Percentiles rank a stretch among this genome's conserved stretches.
phyloP scores from a whole-genome alignment of 2,329 filamentous ascomycete genomes.

The Xylaria sp. region DNA sequence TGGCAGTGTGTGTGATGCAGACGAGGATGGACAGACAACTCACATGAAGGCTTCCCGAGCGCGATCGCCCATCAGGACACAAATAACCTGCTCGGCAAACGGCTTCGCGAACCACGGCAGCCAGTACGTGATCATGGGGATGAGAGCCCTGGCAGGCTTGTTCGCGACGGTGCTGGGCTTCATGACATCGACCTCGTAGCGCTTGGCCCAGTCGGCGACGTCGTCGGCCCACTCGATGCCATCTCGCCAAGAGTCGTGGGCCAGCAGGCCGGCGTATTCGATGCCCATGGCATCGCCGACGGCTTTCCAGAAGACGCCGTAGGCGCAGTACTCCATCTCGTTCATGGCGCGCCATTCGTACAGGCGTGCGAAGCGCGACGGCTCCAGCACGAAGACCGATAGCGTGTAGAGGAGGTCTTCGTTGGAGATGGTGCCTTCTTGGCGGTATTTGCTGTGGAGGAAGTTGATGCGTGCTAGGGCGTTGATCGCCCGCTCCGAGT shows the following conservation, averaged over 20 bases:
- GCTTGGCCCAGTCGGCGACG: slow-evolving; percentile 52
- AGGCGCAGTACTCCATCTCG: slow-evolving; percentile 70
- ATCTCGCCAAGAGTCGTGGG: slow-evolving; percentile 48
- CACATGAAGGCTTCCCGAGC: slow-evolving; percentile 70
- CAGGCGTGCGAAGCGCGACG: slow-evolving; percentile 63
- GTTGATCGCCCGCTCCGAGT: slow-evolving; percentile 43
- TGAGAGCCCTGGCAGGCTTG: slow-evolving; percentile 62
- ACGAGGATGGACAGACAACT: slow-evolving; percentile 29
- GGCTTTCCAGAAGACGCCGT: slow-evolving; percentile 73
- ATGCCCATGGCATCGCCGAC: slow-evolving; percentile 75
- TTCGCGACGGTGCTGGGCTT: slow-evolving; percentile 56
- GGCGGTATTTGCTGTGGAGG: slow-evolving; percentile 44
- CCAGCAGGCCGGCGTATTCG: slow-evolving; percentile 50
- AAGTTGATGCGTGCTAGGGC: slow-evolving; percentile 48
- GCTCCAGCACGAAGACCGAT: slow-evolving; percentile 68
- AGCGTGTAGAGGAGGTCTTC: slow-evolving; percentile 48
- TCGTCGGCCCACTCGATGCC: slow-evolving; percentile 59
- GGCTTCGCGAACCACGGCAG: slow-evolving; percentile 54
- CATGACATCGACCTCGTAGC: slow-evolving; percentile 67
- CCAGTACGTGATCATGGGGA: slow-evolving; percentile 63
- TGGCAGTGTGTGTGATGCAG: neutral
- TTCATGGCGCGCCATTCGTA: slow-evolving; percentile 75
- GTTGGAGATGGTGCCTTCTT: slow-evolving; percentile 45
- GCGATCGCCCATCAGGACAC: slow-evolving; percentile 67
- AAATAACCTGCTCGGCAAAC: slow-evolving; percentile 56